A percentile compares a stretch with the other conserved stretches of the same genome.
These are phyloP conservation scores for Lophiotrema nucula DNA, from an alignment of 495 filamentous ascomycete species.

Conservation along the genomic window DNA sequence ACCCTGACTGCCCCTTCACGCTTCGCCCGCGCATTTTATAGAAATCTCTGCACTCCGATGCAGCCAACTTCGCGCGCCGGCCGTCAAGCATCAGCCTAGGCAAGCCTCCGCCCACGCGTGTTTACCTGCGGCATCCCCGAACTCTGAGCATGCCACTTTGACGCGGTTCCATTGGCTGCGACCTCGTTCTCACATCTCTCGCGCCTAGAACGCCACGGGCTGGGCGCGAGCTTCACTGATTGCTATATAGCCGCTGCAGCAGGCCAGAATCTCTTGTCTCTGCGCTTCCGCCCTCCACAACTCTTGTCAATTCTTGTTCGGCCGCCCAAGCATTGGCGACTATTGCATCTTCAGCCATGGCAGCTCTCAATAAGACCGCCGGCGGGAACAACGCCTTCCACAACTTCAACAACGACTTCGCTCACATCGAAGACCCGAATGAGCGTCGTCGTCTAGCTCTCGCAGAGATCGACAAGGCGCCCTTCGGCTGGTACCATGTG, in stretches of 20 bases:
- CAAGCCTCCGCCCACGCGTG: neutral
- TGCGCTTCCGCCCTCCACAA: neutral
- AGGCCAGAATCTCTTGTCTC: neutral
- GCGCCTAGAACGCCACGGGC: neutral
- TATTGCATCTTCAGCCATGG: constrained; percentile 3
- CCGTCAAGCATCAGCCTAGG: neutral
- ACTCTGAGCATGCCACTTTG: neutral
- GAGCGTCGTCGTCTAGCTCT: constrained; percentile 73
- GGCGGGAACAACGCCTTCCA: constrained; percentile 34
- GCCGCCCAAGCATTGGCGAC: constrained; percentile 6
- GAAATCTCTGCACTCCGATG: too few species aligned
- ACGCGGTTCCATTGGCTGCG: neutral
- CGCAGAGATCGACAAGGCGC: constrained; percentile 75
- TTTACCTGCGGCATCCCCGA: neutral
- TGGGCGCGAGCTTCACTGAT: neutral
- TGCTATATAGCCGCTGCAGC: neutral
- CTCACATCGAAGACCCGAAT: constrained; percentile 67
- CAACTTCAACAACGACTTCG: constrained; percentile 38
- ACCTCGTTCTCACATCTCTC: neutral
- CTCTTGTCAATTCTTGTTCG: constrained; percentile 1
- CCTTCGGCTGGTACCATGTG: constrained; percentile 77
- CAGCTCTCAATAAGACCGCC: constrained; percentile 11
- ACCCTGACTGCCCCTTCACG: neutral
- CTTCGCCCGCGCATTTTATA: neutral
- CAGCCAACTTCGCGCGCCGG: too few species aligned